phyloP scores from a whole-genome alignment of 441 rosid species.

The Gossypium davidsonii region DNA sequence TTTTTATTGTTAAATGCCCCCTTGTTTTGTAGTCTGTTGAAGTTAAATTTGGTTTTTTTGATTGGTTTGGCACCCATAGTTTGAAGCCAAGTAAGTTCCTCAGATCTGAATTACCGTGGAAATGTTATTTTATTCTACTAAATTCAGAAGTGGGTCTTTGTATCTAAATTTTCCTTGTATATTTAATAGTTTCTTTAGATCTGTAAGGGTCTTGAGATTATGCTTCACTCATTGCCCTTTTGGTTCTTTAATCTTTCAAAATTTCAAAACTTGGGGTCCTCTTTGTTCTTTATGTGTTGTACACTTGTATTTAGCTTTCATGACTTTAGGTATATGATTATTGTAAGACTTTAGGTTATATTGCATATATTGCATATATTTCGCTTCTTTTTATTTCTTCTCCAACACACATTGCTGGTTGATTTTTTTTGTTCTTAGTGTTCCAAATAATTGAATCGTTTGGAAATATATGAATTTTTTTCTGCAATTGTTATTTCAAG shows the following conservation, averaged over 20 bases:
- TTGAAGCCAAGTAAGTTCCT: constrained; percentile 50
- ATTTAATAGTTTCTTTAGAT: constrained; percentile 28
- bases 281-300: constrained; percentile 15
- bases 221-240: constrained; percentile 12
- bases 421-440: no score
- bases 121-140: constrained; percentile 33
- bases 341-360: neutral
- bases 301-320: constrained; percentile 12
- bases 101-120: constrained; percentile 56
- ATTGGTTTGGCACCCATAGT: constrained; percentile 23
- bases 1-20: constrained; percentile 10
- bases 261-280: constrained; percentile 16
- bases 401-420: no score
- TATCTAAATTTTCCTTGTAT: constrained; percentile 15
- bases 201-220: constrained; percentile 24
- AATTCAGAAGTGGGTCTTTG: constrained; percentile 30
- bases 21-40: constrained; percentile 22
- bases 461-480: no score
- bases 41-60: constrained; percentile 18
- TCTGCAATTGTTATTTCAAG: no score
- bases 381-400: neutral
- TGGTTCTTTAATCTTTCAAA: constrained; percentile 16
- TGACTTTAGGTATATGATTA: constrained; percentile 12
- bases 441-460: no score
- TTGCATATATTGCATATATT: neutral